Evolutionary conservation across 352 stramenopile species (phyloP).

Genomic region (Pythium sukuiense): DNA sequence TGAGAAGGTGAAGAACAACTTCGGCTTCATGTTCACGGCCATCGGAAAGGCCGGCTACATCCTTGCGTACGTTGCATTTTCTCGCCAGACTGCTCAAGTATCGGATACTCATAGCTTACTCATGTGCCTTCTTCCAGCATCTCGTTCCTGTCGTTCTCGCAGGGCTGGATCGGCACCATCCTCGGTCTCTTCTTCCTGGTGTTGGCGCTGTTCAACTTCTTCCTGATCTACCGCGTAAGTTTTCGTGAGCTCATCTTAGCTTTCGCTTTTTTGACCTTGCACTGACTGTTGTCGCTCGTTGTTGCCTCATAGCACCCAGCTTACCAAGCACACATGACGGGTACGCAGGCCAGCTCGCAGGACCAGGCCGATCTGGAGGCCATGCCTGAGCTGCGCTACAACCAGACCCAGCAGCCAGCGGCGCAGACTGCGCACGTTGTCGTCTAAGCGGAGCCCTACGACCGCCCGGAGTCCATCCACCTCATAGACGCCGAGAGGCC

Average conservation of each 20-base stretch:
- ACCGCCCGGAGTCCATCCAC: not conserved
- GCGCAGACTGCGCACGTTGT: constrained; percentile 61
- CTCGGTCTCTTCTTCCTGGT: constrained; percentile 75
- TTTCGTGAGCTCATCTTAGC: not conserved
- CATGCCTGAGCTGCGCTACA: constrained; percentile 82
- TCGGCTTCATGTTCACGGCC: constrained; percentile 88
- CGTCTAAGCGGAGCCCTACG: constrained; percentile 26
- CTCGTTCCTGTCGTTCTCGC: constrained; percentile 76
- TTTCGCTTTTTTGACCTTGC: not conserved
- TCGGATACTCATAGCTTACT: not conserved
- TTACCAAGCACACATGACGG: constrained; percentile 76
- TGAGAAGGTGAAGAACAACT: constrained; percentile 84
- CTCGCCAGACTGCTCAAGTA: not conserved
- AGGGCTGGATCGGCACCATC: constrained; percentile 77
- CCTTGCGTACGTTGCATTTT: constrained; percentile 51
- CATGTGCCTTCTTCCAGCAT: constrained; percentile 40
- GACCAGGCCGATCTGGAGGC: constrained; percentile 66
- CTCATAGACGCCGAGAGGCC: constrained; percentile 7
- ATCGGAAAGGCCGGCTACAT: constrained; percentile 84
- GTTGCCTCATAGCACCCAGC: constrained; percentile 55
- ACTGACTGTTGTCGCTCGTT: constrained; percentile 5
- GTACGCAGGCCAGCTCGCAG: constrained; percentile 45
- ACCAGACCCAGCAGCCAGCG: constrained; percentile 46
- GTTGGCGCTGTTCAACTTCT: constrained; percentile 85
- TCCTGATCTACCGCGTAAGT: constrained; percentile 79